Conservation (phyloP, 2,329 filamentous ascomycete genomes). For the Xylaria sp. region DNA sequence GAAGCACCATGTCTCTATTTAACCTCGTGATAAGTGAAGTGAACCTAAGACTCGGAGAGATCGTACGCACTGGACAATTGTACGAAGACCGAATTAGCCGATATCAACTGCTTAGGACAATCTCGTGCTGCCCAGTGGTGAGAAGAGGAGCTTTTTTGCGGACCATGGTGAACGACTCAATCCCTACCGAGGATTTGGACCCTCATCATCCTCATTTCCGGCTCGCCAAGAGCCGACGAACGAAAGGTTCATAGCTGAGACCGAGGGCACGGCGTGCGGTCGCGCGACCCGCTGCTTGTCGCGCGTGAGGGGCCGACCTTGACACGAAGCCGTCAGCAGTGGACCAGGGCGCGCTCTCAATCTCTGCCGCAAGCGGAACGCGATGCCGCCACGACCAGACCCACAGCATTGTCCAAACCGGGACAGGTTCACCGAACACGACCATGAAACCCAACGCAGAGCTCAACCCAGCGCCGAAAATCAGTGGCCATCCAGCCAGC, state of each 20-base stretch:
- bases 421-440: conserved; percentile 46
- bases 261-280: conserved; percentile 44
- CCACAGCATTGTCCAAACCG: conserved; percentile 49
- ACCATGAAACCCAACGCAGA: conserved; percentile 20
- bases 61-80: no score
- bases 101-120: no score
- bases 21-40: no score
- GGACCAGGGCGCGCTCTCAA: conserved; percentile 42
- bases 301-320: conserved; percentile 44
- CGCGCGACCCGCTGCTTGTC: conserved; percentile 45
- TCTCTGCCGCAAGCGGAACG: conserved; percentile 45
- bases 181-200: conserved; percentile 41
- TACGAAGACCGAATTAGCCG: no score
- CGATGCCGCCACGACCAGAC: no score
- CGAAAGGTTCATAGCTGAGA: conserved; percentile 45
- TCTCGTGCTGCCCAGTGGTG: conserved; percentile 40
- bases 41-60: no score
- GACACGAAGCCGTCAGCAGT: conserved; percentile 40
- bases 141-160: conserved; percentile 41
- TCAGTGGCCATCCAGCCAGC: no score
- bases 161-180: conserved; percentile 39
- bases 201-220: conserved; percentile 42
- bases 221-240: conserved; percentile 41
- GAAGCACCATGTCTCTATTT: no score
- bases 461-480: conserved; percentile 3